phyloP scores from a whole-genome alignment of 1,284 basidiomycete genomes.

The Boletus austroedulis region DNA sequence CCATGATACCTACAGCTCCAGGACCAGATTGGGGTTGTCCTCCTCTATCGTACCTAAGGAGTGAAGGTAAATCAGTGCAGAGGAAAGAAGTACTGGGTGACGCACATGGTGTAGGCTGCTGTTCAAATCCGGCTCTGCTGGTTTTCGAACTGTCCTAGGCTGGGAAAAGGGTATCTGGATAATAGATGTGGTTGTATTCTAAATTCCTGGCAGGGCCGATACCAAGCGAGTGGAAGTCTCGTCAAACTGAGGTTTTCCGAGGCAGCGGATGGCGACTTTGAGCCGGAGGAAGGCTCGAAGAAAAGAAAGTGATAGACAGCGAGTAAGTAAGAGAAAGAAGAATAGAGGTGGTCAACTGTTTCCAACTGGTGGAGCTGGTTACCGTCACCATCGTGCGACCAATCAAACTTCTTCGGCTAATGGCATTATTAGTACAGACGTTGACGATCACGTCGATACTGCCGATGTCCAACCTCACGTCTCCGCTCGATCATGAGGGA shows the following conservation, averaged over 20 bases:
- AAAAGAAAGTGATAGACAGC: conserved; percentile 8
- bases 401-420: conserved; percentile 22
- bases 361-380: conserved; percentile 13
- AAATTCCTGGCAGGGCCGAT: conserved; percentile 52
- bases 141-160: conserved; percentile 35
- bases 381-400: conserved; percentile 27
- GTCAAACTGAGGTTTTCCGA: conserved; percentile 18
- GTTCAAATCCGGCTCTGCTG: conserved; percentile 42
- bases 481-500: too few species aligned
- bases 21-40: conserved; percentile 54
- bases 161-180: conserved; percentile 45
- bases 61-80: conserved; percentile 6
- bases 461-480: too few species aligned
- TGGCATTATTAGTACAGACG: not conserved
- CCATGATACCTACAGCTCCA: conserved; percentile 52
- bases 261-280: conserved; percentile 23
- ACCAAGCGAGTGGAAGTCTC: conserved; percentile 35
- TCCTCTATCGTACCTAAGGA: conserved; percentile 60
- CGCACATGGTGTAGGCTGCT: conserved; percentile 64
- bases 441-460: too few species aligned
- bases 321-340: not conserved
- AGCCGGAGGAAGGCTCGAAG: conserved; percentile 15
- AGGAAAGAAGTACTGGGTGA: conserved; percentile 18
- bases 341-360: not conserved
- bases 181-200: conserved; percentile 61